Evolutionary conservation across 2,329 filamentous ascomycete genomes (phyloP), one percentile per base, ranked within the genome.

Genomic region (Beauveria sp.): DNA sequence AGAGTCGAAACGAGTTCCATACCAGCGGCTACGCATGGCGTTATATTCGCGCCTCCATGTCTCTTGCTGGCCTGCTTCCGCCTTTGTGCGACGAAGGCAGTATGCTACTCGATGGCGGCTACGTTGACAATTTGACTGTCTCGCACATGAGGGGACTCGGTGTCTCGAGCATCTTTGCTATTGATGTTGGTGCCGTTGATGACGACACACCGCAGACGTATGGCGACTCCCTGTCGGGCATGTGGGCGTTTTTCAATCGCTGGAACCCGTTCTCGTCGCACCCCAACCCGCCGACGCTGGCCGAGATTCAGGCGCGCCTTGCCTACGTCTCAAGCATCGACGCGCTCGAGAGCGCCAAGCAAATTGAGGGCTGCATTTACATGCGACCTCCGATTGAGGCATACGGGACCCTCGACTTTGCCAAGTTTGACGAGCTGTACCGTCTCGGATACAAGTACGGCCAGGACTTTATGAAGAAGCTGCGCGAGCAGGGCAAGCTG

Each of bases 11-110:
- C 3, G 95, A 99, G 72, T 93, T 96, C 66, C 95, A 99, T 75
- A 97, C 92, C 0, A 95, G 90, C 64, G 95, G 95, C 16, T 99
- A 99, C 70, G 93, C 95, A 0, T 99, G 95, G 95, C 86, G 96
- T 48, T 99, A 99, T 69, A 90, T 99, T 26, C 85, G 95, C 51
- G 95, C 95, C 0, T 96, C 92, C 12, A 99, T 99, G 95, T 96
- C 93, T 1, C 83, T 99, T 4, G 95, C 95, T 0, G 95, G 96
- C 2, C 77, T 99, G 10, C 79, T 99, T 7, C 96, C 96, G 14
- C 95, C 95, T 0, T 83, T 99, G 22, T 99, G 95, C 70, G 95
- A 99, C 70, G 93, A 99, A 70, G 95, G 96, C 26, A 93, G 88
- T 77, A 96, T 99, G 92, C 81, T 99, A 2, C 83, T 99, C 0